These are phyloP conservation scores for Cercospora sojina DNA, from an alignment of 2,329 filamentous ascomycete genomes.

Conservation along the genomic window DNA sequence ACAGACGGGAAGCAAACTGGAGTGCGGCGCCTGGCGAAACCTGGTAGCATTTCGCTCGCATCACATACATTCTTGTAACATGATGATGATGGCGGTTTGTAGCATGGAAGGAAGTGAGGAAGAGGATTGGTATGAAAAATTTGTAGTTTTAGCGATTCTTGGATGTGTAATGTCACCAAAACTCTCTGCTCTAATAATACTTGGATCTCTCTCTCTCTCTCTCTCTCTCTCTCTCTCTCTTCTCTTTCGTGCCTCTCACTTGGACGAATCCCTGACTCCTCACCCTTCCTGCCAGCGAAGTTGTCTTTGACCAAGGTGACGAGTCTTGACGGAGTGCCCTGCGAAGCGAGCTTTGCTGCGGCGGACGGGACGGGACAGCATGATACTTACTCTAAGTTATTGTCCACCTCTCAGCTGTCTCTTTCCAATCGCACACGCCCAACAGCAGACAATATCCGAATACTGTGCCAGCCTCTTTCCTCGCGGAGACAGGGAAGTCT, in stretches of 20 bases:
- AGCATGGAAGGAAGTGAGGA: slow-evolving; percentile 1
- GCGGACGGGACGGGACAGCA: neutral
- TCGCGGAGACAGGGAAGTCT: neutral
- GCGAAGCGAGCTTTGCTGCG: neutral
- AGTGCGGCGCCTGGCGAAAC: slow-evolving; percentile 14
- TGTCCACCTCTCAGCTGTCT: neutral
- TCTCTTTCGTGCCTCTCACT: neutral
- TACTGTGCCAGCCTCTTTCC: neutral
- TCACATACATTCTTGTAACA: neutral
- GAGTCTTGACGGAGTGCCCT: no score
- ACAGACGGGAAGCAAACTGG: slow-evolving; percentile 8
- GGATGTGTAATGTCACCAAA: slow-evolving; percentile 18
- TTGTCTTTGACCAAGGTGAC: no score
- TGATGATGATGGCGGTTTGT: slow-evolving; percentile 10
- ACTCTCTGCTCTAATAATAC: slow-evolving; percentile 9
- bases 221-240: no score
- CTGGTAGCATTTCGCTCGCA: slow-evolving; percentile 1
- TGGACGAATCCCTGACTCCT: no score
- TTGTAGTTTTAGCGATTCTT: slow-evolving; percentile 18
- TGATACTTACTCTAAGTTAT: no score
- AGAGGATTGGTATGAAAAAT: slow-evolving; percentile 5
- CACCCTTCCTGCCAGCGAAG: no score
- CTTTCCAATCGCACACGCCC: neutral
- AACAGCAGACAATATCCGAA: neutral
- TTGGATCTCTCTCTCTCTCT: neutral